Conservation (phyloP, 2,329 filamentous ascomycete species). For the Diaporthe sp. region DNA sequence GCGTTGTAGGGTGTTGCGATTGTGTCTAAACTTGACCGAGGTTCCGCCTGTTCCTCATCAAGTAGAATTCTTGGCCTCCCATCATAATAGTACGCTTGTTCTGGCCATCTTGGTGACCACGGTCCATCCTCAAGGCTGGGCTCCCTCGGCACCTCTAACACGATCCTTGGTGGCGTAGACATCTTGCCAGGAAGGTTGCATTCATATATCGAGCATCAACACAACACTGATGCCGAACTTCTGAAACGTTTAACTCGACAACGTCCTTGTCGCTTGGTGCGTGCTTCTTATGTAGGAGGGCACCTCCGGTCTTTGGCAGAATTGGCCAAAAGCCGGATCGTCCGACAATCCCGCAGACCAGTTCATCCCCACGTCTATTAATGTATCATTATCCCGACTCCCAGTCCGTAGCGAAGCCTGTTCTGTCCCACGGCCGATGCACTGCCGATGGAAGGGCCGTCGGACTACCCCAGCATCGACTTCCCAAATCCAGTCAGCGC, state of each 20-base stretch:
- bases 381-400: constrained; percentile 3
- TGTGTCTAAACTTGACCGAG: not conserved
- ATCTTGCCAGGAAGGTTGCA: not conserved
- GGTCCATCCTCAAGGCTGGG: constrained; percentile 17
- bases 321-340: not conserved
- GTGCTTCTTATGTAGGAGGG: not conserved
- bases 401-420: constrained; percentile 1
- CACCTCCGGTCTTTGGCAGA: not conserved
- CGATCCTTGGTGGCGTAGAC: constrained; percentile 16
- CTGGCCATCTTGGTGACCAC: constrained; percentile 6
- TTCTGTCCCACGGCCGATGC: constrained; percentile 1
- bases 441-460: not conserved
- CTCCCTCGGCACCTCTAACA: constrained; percentile 9
- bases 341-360: not conserved
- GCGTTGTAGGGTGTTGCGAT: not conserved
- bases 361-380: not conserved
- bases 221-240: not conserved
- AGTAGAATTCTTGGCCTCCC: not conserved
- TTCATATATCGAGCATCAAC: not conserved
- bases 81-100: constrained; percentile 1
- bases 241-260: not conserved
- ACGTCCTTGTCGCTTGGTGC: not conserved
- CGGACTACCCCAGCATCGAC: constrained; percentile 26
- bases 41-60: not conserved
- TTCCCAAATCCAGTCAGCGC: constrained; percentile 20